Evolutionary conservation across 805 yeast species (phyloP), one percentile per base, ranked within the genome.

Genomic region (Candida lessepsii): DNA sequence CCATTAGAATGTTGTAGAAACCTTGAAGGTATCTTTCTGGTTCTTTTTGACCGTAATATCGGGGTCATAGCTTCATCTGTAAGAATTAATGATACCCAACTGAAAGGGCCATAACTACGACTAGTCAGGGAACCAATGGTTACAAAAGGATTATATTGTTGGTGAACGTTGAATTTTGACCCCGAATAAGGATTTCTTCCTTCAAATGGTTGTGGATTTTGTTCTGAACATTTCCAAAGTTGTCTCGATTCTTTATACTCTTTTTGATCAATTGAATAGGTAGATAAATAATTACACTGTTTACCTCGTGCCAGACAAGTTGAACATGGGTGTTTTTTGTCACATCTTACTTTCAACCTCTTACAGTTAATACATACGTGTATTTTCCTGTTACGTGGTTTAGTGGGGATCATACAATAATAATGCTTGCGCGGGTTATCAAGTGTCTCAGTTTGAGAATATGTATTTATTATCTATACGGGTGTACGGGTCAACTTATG

Each of bases 351-450:
- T 44, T 67, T 67, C 26, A 71, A 46, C 32, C 50, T 50, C 44
- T 60, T 60, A 48, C 73, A 67, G 38, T 57, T 61, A 33, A 49
- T 52, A 46, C 73, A 67, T 35, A 61, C 66, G 21, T 60, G 56
- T 16, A 65, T 51, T n/a, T 56, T 42, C 41, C 70, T 52, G 34
- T 52, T 51, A 28, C 69, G 9, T n/a, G 9, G 30, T 28, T 28
- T 28, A 28, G 8, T 20, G 5, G 23, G 23, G n/a, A n/a, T n/a
- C n/a, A n/a, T n/a, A n/a, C n/a, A n/a, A n/a, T n/a, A n/a, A n/a
- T n/a, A n/a, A n/a, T n/a, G n/a, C n/a, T n/a, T n/a, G n/a, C n/a
- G n/a, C n/a, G n/a, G n/a, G n/a, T n/a, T n/a, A n/a, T n/a, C n/a
- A n/a, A n/a, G n/a, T n/a, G n/a, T n/a, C n/a, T n/a, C n/a, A n/a